These are phyloP conservation scores for Melaleuca quinquenervia DNA, from an alignment of 345 rosid genomes.

Conservation along the genomic window DNA sequence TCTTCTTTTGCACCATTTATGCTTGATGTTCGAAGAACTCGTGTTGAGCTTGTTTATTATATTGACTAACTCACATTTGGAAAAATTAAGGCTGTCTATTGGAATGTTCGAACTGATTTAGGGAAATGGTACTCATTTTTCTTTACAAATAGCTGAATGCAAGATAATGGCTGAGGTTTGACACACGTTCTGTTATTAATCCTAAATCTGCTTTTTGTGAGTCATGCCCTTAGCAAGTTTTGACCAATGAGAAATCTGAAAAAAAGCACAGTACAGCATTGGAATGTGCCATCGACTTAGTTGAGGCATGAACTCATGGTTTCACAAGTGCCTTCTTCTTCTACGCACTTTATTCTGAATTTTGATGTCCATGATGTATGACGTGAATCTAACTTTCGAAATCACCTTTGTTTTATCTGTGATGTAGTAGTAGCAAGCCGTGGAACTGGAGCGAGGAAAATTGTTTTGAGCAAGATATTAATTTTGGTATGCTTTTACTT, in stretches of 20 bases:
- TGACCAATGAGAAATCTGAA: neutral
- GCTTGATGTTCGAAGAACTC: neutral
- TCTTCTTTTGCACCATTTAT: neutral
- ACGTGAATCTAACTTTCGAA: neutral
- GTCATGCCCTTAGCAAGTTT: neutral
- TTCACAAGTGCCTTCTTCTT: neutral
- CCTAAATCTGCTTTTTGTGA: neutral
- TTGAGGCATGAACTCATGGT: neutral
- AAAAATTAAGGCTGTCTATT: neutral
- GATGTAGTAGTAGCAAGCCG: slow-evolving; percentile 13
- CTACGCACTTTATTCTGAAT: neutral
- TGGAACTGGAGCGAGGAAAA: slow-evolving; percentile 30
- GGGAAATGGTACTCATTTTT: neutral
- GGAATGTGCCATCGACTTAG: neutral
- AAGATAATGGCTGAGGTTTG: neutral
- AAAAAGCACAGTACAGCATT: neutral
- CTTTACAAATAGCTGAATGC: neutral
- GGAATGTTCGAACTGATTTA: neutral
- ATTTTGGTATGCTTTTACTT: slow-evolving; percentile 18
- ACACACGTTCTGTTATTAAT: neutral
- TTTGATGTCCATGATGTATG: neutral
- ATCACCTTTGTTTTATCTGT: neutral
- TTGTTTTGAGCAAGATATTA: slow-evolving; percentile 18
- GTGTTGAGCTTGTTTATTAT: neutral
- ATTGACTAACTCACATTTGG: neutral